Base-by-base conservation (phyloP, 2,329 filamentous ascomycete species). In the Penicillium sp. region DNA sequence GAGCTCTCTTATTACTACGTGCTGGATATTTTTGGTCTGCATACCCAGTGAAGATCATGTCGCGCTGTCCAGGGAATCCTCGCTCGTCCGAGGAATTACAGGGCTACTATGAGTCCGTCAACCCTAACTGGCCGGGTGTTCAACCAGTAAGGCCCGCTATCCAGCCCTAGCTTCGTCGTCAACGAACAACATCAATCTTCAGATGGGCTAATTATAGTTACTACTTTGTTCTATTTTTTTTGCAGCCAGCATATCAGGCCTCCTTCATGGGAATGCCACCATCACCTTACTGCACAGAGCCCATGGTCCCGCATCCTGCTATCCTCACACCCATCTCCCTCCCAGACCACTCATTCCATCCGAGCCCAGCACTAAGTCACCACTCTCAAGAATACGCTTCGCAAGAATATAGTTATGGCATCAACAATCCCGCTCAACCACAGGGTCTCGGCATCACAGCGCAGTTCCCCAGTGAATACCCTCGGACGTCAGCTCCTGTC, bases 311-410 rank as follows among this genome's bases (percentile, higher is more conserved):
- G 40, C 51, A 58, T 58, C 71, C 40, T 56, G 61, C 36, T 54
- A 67, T 75, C 46, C 63, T 77, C 41, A 78, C 76, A 4, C 75
- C 77, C 35, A 71, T 77, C 63, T 77, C 76, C 55, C 69, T 78
- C 14, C 68, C 74, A 3, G 74, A 76, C 56, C 73, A 57, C 63
- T 69, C 72, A 36, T 74, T 74, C 55, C 64, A 68, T 51, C 68
- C 71, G 3, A 77, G 73, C 50, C 74, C 76, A 33, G 71, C 68
- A 14, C 60, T 76, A 55, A 75, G 70, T 55, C 70, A 75, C 50
- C 74, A 74, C 39, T 75, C 39, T 16, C 74, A 61, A 22, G 65
- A 65, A 14, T 67, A 61, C 40, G 11, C 19, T 24, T 11, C 51
- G 2, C 61, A 72, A 58, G 76, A 77, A 16, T 74, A 73, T 50